These are phyloP conservation scores for Golubevia pallescens DNA, from an alignment of 1,284 basidiomycete species.

Conservation along the genomic window DNA sequence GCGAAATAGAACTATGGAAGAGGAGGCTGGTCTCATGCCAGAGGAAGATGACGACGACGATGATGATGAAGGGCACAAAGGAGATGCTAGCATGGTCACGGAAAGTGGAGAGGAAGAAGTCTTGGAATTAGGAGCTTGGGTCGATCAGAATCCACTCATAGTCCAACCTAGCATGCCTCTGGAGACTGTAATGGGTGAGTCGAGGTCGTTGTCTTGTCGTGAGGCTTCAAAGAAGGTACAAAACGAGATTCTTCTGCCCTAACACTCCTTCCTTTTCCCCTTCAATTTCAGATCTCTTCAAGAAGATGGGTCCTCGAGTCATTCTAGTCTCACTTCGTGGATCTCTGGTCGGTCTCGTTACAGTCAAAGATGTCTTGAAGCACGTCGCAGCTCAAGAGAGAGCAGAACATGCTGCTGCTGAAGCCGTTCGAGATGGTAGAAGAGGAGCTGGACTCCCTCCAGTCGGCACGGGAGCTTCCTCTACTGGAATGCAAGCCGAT, in stretches of 20 bases:
- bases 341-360: slow-evolving; percentile 81
- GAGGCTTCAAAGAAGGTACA: too few species aligned
- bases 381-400: slow-evolving; percentile 46
- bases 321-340: slow-evolving; percentile 90
- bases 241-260: background rate
- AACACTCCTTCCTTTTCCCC: slow-evolving; percentile 2
- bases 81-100: slow-evolving; percentile 29
- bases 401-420: slow-evolving; percentile 26
- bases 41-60: slow-evolving; percentile 5
- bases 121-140: slow-evolving; percentile 47
- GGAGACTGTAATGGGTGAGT: slow-evolving; percentile 94
- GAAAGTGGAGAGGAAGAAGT: slow-evolving; percentile 35
- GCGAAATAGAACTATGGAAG: background rate
- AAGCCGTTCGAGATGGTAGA: slow-evolving; percentile 2
- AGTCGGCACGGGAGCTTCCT: slow-evolving; percentile 1
- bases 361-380: slow-evolving; percentile 88
- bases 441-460: slow-evolving; percentile 6
- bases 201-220: background rate
- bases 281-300: slow-evolving; percentile 33
- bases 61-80: slow-evolving; percentile 10
- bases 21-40: background rate
- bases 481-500: slow-evolving; percentile 1
- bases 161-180: slow-evolving; percentile 91
- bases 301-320: slow-evolving; percentile 78
- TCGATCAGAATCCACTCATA: slow-evolving; percentile 80